A percentile compares a stretch with the other conserved stretches of the same genome.
These are phyloP conservation scores for Davidsoniella australis DNA, from an alignment of 2,329 filamentous ascomycete genomes.

Conservation along the genomic window DNA sequence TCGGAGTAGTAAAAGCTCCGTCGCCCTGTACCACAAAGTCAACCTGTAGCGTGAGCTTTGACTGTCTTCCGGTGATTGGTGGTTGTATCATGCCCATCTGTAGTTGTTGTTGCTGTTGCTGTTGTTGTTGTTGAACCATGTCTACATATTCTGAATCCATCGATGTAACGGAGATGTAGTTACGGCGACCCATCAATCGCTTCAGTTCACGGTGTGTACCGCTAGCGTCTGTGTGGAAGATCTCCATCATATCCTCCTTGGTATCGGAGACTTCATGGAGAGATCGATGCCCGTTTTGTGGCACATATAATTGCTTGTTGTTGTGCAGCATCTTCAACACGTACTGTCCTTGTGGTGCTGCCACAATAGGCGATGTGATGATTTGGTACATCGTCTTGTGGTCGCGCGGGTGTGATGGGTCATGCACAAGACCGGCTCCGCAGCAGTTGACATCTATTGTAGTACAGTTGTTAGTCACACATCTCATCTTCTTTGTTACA, in stretches of 20 bases:
- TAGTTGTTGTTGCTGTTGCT: conserved; percentile 4
- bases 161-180: conserved; percentile 85
- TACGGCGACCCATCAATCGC: conserved; percentile 81
- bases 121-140: conserved; percentile 12
- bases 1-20: conserved; percentile 59
- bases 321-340: conserved; percentile 90
- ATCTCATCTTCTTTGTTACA: not conserved
- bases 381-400: conserved; percentile 99
- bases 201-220: conserved; percentile 70
- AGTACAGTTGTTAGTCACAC: no score
- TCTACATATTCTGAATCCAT: conserved; percentile 70
- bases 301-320: conserved; percentile 82
- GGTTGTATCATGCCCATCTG: conserved; percentile 10
- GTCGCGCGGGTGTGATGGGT: conserved; percentile 76
- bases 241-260: conserved; percentile 99
- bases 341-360: conserved; percentile 68
- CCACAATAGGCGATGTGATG: conserved; percentile 83
- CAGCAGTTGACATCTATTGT: conserved; percentile 62
- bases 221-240: conserved; percentile 86
- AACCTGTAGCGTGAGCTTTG: conserved; percentile 69
- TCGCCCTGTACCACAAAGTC: conserved; percentile 97
- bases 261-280: conserved; percentile 68
- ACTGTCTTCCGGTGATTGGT: conserved; percentile 28
- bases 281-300: conserved; percentile 65
- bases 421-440: conserved; percentile 84